phyloP scores from a whole-genome alignment of 805 yeast genomes.

The Metschnikowia colocasiae region DNA sequence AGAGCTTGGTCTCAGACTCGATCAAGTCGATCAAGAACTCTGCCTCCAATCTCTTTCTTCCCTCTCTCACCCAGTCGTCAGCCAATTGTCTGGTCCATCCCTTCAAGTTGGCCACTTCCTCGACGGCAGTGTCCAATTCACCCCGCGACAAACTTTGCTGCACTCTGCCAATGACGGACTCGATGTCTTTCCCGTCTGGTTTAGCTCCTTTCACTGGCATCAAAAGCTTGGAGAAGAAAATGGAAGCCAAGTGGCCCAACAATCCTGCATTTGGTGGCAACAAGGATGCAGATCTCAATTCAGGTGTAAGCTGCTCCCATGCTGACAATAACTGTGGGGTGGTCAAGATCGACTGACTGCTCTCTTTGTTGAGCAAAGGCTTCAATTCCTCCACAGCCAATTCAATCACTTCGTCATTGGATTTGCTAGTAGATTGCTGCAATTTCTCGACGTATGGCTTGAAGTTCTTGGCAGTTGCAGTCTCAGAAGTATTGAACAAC shows the following conservation, averaged over 20 bases:
- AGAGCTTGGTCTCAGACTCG: slow-evolving; percentile 56
- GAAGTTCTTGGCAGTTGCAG: slow-evolving; percentile 25
- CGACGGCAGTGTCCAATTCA: slow-evolving; percentile 82
- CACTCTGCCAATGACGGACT: slow-evolving; percentile 83
- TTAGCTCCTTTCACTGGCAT: slow-evolving; percentile 71
- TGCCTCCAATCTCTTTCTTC: slow-evolving; percentile 84
- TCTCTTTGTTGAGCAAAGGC: slow-evolving; percentile 34
- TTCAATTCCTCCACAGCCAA: slow-evolving; percentile 33
- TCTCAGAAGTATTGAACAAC: slow-evolving; percentile 23
- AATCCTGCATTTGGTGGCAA: slow-evolving; percentile 96
- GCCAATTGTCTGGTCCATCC: slow-evolving; percentile 93
- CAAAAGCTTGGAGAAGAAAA: slow-evolving; percentile 68
- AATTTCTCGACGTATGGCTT: slow-evolving; percentile 39
- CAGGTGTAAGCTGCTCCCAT: slow-evolving; percentile 78
- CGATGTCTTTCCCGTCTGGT: slow-evolving; percentile 80
- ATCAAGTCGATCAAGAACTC: slow-evolving; percentile 72
- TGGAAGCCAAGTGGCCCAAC: slow-evolving; percentile 83
- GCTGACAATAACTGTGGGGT: slow-evolving; percentile 74
- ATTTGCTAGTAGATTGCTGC: slow-evolving; percentile 18
- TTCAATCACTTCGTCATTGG: slow-evolving; percentile 34
- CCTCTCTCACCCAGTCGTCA: slow-evolving; percentile 85
- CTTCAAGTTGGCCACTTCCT: slow-evolving; percentile 81
- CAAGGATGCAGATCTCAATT: slow-evolving; percentile 81
- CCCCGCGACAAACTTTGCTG: slow-evolving; percentile 70
- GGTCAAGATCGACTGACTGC: slow-evolving; percentile 58